phyloP scores from a whole-genome alignment of 2,329 filamentous ascomycete genomes.

The Albifimbria verrucaria region DNA sequence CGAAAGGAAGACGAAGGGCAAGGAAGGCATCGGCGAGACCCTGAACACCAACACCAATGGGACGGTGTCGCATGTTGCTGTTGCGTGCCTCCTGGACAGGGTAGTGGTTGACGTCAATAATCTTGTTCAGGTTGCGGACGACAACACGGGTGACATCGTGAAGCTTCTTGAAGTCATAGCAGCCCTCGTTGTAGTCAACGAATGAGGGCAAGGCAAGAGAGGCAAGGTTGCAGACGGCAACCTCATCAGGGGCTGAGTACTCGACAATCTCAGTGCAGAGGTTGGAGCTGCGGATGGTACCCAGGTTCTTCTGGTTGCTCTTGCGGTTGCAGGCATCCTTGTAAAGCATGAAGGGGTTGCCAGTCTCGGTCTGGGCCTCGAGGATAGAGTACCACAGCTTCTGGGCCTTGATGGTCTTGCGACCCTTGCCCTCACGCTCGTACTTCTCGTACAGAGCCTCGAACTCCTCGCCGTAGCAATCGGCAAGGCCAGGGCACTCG shows the following conservation, averaged over 20 bases:
- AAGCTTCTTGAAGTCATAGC: slow-evolving; percentile 94
- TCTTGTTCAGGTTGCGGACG: slow-evolving; percentile 93
- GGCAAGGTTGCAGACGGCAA: slow-evolving; percentile 96
- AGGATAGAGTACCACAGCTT: slow-evolving; percentile 99
- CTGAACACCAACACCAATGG: slow-evolving; percentile 94
- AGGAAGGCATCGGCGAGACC: slow-evolving; percentile 98
- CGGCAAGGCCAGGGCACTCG: slow-evolving; percentile 89
- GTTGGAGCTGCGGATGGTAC: slow-evolving; percentile 97
- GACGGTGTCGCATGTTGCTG: slow-evolving; percentile 96
- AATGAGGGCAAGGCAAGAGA: slow-evolving; percentile 89
- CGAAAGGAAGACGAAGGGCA: slow-evolving; percentile 92
- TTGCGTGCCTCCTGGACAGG: slow-evolving; percentile 90
- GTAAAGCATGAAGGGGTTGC: slow-evolving; percentile 99
- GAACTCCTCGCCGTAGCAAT: slow-evolving; percentile 97
- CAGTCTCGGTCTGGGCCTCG: slow-evolving; percentile 97
- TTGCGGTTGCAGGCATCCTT: slow-evolving; percentile 98
- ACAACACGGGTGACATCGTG: slow-evolving; percentile 93
- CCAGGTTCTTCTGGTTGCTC: slow-evolving; percentile 99
- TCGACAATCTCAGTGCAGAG: slow-evolving; percentile 98
- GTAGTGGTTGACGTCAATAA: slow-evolving; percentile 98
- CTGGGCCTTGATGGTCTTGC: slow-evolving; percentile 91
- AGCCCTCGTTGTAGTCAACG: slow-evolving; percentile 79
- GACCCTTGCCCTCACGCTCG: slow-evolving; percentile 81
- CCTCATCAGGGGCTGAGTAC: slow-evolving; percentile 95
- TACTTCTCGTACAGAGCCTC: slow-evolving; percentile 93